Evolutionary conservation across 2,329 filamentous ascomycete genomes (phyloP).

Genomic region (Clonostachys rhizophaga): DNA sequence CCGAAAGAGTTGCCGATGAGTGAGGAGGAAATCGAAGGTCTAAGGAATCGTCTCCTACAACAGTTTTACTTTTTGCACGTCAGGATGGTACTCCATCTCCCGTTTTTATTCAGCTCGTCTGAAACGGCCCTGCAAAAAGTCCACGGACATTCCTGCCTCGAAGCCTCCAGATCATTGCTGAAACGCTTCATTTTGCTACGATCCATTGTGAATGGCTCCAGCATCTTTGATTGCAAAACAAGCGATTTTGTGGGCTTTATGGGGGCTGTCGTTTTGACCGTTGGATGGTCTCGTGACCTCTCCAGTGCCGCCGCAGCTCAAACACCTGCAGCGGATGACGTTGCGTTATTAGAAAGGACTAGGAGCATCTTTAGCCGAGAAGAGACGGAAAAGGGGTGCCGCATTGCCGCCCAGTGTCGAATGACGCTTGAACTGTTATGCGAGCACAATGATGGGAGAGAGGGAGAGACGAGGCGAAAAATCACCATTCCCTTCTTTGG

Average conservation of each 20-base stretch:
- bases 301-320: neutral
- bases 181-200: constrained; percentile 22
- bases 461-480: neutral
- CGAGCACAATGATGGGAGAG: neutral
- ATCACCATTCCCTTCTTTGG: neutral
- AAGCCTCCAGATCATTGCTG: constrained; percentile 5
- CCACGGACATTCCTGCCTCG: constrained; percentile 9
- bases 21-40: constrained; percentile 15
- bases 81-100: constrained; percentile 35
- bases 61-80: constrained; percentile 38
- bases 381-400: neutral
- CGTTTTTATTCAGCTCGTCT: constrained; percentile 23
- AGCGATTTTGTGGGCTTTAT: constrained; percentile 41
- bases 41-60: constrained; percentile 27
- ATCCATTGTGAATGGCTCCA: constrained; percentile 14
- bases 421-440: neutral
- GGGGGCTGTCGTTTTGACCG: constrained; percentile 30
- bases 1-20: neutral
- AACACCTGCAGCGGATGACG: neutral
- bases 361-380: neutral
- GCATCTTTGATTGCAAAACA: constrained; percentile 38
- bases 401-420: neutral
- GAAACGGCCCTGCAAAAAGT: constrained; percentile 7
- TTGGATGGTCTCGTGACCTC: constrained; percentile 16
- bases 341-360: neutral